Conservation (phyloP, 2,329 filamentous ascomycete genomes). For the Trichoderma harzianum region DNA sequence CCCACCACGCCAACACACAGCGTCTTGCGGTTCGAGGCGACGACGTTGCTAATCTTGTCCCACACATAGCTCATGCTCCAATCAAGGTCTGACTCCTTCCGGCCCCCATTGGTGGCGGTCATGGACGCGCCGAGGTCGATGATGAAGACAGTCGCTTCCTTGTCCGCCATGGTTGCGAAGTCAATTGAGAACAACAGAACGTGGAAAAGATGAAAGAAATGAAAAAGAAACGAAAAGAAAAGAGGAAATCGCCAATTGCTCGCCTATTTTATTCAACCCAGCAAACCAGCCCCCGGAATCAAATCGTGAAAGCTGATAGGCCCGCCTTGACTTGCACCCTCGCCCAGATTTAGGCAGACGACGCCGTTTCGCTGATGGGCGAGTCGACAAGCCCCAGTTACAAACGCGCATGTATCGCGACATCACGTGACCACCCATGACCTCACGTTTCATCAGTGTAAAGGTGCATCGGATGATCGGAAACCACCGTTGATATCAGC, state of each 20-base stretch:
- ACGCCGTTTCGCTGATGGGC: neutral
- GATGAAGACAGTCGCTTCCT: slow-evolving; percentile 90
- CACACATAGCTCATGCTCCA: slow-evolving; percentile 90
- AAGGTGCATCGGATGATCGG: neutral
- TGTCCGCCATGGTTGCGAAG: slow-evolving; percentile 67
- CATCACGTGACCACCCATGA: slow-evolving; percentile 30
- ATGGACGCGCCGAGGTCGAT: slow-evolving; percentile 87
- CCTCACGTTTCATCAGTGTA: neutral
- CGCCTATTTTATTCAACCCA: neutral
- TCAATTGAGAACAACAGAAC: neutral
- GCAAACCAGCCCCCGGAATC: neutral
- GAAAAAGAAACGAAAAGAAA: neutral
- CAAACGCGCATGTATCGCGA: slow-evolving; percentile 30
- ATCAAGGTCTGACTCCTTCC: slow-evolving; percentile 76
- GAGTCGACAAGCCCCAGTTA: slow-evolving; percentile 3
- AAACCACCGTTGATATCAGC: neutral
- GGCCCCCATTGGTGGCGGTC: slow-evolving; percentile 66
- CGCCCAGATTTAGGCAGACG: slow-evolving; percentile 24
- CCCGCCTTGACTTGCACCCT: slow-evolving; percentile 21
- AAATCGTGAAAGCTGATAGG: neutral
- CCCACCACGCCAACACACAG: slow-evolving; percentile 77
- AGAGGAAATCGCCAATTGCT: neutral
- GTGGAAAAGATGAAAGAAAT: too few species aligned
- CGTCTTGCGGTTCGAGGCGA: slow-evolving; percentile 63
- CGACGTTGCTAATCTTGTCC: slow-evolving; percentile 77